Conservation (phyloP, 2,329 filamentous ascomycete species). For the Cladosporium colombiae region DNA sequence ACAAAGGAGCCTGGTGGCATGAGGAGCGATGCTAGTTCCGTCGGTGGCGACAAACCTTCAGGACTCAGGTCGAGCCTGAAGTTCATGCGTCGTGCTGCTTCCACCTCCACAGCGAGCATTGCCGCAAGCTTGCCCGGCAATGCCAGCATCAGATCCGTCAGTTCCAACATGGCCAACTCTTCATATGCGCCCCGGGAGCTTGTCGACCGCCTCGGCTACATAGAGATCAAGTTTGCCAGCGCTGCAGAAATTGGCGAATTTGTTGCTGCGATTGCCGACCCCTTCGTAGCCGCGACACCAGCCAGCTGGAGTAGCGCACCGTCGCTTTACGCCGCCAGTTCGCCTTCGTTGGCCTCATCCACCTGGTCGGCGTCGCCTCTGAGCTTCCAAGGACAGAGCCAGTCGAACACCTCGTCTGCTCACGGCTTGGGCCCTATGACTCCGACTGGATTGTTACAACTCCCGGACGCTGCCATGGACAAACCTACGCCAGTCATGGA, state of each 20-base stretch:
- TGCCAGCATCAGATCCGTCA: conserved; percentile 17
- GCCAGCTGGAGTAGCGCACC: conserved; percentile 16
- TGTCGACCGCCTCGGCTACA: conserved; percentile 15
- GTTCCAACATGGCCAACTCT: conserved; percentile 11
- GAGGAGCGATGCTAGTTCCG: conserved; percentile 3
- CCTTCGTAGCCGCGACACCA: conserved; percentile 16
- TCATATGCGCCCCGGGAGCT: conserved; percentile 15
- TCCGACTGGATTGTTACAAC: conserved; percentile 12
- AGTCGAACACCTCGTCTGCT: not conserved
- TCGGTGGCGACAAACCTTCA: conserved; percentile 5
- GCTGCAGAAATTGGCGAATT: conserved; percentile 8
- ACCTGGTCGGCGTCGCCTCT: conserved; percentile 10
- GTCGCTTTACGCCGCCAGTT: conserved; percentile 14
- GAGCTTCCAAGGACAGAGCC: conserved; percentile 10
- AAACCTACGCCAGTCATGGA: conserved; percentile 8
- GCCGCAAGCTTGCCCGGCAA: conserved; percentile 12
- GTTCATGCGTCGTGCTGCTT: conserved; percentile 17
- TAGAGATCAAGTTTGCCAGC: conserved; percentile 18
- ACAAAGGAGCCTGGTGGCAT: conserved; percentile 11
- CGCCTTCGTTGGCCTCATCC: conserved; percentile 10
- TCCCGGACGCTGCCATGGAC: conserved; percentile 17
- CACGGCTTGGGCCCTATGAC: conserved; percentile 12
- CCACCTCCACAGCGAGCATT: not conserved
- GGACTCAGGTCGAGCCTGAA: conserved; percentile 11
- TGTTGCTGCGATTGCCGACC: conserved; percentile 6